phyloP scores from a whole-genome alignment of 176 grass and related monocot genomes.

The Oryza nivara region DNA sequence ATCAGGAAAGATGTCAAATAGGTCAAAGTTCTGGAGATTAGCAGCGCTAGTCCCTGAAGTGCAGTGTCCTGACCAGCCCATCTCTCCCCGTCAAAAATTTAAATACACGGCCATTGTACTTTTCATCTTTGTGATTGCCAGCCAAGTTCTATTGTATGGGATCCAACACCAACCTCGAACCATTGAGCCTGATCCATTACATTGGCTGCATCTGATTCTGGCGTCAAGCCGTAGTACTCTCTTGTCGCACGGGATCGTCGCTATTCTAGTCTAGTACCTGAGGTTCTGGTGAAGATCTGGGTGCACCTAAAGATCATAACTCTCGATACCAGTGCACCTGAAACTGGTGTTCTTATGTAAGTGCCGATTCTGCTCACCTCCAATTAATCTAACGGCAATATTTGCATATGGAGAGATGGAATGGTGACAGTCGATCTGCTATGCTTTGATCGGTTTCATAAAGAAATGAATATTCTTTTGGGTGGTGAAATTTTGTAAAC shows the following conservation, averaged over 20 bases:
- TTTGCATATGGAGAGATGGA: too few relatives aligned
- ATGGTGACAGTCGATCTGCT: too few relatives aligned
- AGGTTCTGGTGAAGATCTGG: background rate
- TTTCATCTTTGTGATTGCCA: constrained; percentile 12
- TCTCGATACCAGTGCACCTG: background rate
- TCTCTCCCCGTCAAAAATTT: background rate
- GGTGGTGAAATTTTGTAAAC: too few relatives aligned
- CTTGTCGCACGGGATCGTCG: background rate
- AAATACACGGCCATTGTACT: background rate
- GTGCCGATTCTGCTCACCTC: background rate
- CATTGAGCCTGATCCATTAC: background rate
- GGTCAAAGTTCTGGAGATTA: background rate
- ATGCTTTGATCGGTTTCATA: too few relatives aligned
- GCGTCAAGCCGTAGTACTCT: background rate
- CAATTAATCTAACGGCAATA: background rate
- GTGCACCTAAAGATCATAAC: background rate
- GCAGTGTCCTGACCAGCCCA: background rate
- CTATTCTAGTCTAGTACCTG: constrained; percentile 4
- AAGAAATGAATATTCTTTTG: too few relatives aligned
- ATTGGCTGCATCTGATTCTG: background rate
- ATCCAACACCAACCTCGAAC: background rate
- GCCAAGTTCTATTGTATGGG: constrained; percentile 1
- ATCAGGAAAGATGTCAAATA: background rate
- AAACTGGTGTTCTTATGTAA: background rate
- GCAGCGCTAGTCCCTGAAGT: constrained; percentile 4